Conservation (phyloP, 2,329 filamentous ascomycete genomes). For the Cladosporium phlei region DNA sequence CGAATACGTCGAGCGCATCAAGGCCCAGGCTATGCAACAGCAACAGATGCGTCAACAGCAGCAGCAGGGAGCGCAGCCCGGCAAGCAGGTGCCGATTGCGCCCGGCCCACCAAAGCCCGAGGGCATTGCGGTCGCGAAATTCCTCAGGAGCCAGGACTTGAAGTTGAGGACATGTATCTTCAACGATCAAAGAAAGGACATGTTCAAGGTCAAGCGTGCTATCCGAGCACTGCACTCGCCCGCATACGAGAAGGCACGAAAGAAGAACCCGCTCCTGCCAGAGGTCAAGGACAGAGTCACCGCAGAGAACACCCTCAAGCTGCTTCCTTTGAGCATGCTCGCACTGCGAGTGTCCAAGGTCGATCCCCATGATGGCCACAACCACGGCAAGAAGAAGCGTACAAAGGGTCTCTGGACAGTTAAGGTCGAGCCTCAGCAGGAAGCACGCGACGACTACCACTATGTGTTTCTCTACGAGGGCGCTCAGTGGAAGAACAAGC, state of each 20-base stretch:
- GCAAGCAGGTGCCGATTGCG: constrained; percentile 62
- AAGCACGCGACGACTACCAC: constrained; percentile 79
- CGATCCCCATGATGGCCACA: constrained; percentile 71
- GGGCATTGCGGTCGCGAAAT: constrained; percentile 83
- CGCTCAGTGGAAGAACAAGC: constrained; percentile 85
- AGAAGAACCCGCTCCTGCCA: constrained; percentile 85
- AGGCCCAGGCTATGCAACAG: constrained; percentile 52
- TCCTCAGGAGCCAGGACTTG: constrained; percentile 75
- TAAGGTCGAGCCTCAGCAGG: constrained; percentile 91
- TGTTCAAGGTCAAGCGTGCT: constrained; percentile 97
- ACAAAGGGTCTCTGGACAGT: constrained; percentile 96
- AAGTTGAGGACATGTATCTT: constrained; percentile 89
- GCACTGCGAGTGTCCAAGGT: constrained; percentile 83
- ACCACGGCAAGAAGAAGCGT: constrained; percentile 71
- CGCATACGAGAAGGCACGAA: constrained; percentile 80
- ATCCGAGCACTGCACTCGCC: constrained; percentile 84
- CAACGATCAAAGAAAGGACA: constrained; percentile 93
- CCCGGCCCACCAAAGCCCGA: constrained; percentile 83
- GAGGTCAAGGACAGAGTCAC: constrained; percentile 81
- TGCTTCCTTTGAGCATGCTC: constrained; percentile 88
- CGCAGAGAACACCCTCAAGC: constrained; percentile 90
- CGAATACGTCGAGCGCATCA: constrained; percentile 64
- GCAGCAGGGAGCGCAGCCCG: constrained; percentile 39
- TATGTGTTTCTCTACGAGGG: constrained; percentile 97
- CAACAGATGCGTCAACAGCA: constrained; percentile 48